Evolutionary conservation across 225 moss, liverwort and hornwort genomes (phyloP).

Genomic region (Lunularia cruciata): DNA sequence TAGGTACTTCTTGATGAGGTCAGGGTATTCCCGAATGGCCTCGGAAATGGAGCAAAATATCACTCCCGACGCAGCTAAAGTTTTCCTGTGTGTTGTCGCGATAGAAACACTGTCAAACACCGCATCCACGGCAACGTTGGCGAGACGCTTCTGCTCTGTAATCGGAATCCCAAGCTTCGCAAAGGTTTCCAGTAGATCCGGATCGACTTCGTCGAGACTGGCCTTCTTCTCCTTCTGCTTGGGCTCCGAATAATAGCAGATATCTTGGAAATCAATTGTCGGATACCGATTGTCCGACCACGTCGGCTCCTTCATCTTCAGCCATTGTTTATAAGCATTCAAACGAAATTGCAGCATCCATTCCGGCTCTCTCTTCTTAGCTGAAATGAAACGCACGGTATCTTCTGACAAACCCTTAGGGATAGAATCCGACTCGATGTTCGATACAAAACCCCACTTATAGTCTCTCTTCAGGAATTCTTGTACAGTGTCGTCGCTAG

Average conservation of each 20-base stretch:
- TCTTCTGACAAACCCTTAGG: slow-evolving; percentile 93
- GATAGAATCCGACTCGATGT: slow-evolving; percentile 91
- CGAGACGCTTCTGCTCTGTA: slow-evolving; percentile 86
- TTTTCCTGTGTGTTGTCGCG: slow-evolving; percentile 89
- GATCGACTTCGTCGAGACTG: slow-evolving; percentile 91
- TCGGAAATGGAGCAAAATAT: slow-evolving; percentile 97
- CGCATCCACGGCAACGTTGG: slow-evolving; percentile 93
- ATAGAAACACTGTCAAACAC: slow-evolving; percentile 95
- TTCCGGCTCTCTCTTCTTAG: slow-evolving; percentile 90
- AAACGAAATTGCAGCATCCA: slow-evolving; percentile 97
- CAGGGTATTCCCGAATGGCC: slow-evolving; percentile 78
- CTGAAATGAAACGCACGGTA: slow-evolving; percentile 78
- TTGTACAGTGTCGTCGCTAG: slow-evolving; percentile 80
- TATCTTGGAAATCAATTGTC: slow-evolving; percentile 82
- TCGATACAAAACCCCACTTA: slow-evolving; percentile 91
- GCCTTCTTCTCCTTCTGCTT: slow-evolving; percentile 82
- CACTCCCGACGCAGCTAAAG: slow-evolving; percentile 81
- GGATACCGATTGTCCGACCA: slow-evolving; percentile 95
- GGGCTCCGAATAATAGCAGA: slow-evolving; percentile 93
- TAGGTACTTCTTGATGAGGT: slow-evolving; percentile 75
- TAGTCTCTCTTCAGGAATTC: slow-evolving; percentile 90
- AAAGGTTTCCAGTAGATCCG: slow-evolving; percentile 85
- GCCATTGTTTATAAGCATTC: slow-evolving; percentile 85
- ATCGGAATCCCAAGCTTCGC: slow-evolving; percentile 90
- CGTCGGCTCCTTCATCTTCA: slow-evolving; percentile 89